phyloP scores from a whole-genome alignment of 257 asterid genomes.

The Prunella vulgaris region DNA sequence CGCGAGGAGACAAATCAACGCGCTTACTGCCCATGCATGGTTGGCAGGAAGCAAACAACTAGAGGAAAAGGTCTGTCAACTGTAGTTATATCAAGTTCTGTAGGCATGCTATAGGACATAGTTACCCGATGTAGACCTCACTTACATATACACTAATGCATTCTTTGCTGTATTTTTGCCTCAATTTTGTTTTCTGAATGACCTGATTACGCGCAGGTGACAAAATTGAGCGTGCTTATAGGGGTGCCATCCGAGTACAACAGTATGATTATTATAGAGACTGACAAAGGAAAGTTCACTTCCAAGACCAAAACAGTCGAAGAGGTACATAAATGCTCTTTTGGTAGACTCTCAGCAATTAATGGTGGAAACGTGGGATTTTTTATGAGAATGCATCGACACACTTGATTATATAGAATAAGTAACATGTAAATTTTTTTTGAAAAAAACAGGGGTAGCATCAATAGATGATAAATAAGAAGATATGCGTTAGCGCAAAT shows the following conservation, averaged over 20 bases:
- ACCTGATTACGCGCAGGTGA: conserved; percentile 38
- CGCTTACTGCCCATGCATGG: conserved; percentile 74
- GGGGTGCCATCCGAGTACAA: conserved; percentile 74
- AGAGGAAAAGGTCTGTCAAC: conserved; percentile 59
- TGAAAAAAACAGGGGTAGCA: not conserved
- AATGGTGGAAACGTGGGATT: not conserved
- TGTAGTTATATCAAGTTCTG: not conserved
- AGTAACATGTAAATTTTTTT: not conserved
- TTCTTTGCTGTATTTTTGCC: not conserved
- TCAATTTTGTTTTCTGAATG: not conserved
- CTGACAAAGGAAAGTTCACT: conserved; percentile 31
- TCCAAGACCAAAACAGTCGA: conserved; percentile 30
- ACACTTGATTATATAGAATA: not conserved
- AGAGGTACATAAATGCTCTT: conserved; percentile 34
- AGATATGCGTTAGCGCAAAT: not conserved
- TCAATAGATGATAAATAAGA: not conserved
- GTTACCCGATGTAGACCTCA: not conserved
- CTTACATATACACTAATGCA: not conserved
- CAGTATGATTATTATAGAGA: conserved; percentile 50
- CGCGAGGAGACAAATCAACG: conserved; percentile 55
- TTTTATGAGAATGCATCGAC: not conserved
- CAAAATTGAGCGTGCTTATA: conserved; percentile 58
- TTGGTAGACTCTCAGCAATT: not conserved
- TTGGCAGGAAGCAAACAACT: conserved; percentile 54
- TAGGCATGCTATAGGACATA: not conserved